phyloP scores from a whole-genome alignment of 176 grass and related monocot genomes.

The Avena insularis region DNA sequence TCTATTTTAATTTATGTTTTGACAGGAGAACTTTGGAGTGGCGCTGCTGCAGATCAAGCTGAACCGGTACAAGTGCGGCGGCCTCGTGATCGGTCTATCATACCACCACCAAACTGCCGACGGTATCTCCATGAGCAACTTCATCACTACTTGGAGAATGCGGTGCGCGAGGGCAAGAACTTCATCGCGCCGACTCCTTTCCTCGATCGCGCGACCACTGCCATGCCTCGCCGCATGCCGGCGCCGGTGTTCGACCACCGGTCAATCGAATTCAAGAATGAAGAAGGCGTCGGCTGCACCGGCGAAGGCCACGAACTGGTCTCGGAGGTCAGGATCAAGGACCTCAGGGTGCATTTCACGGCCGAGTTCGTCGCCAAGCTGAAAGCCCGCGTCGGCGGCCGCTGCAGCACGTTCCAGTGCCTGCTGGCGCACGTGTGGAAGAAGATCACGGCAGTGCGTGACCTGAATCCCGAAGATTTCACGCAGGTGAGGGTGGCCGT shows the following conservation, averaged over 20 bases:
- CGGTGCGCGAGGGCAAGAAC: background rate
- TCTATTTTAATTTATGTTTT: too few relatives aligned
- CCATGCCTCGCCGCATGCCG: background rate
- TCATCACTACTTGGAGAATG: background rate
- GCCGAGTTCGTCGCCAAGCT: background rate
- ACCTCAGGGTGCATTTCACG: background rate
- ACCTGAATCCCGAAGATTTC: background rate
- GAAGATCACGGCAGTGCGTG: background rate
- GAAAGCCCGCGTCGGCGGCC: background rate
- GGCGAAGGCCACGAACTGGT: background rate
- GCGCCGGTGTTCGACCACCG: background rate
- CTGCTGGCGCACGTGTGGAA: constrained; percentile 13
- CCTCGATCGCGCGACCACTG: background rate
- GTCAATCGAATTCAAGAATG: background rate
- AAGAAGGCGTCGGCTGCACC: background rate
- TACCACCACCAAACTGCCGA: background rate
- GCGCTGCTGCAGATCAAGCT: background rate
- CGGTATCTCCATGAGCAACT: background rate
- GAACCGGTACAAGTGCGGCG: background rate
- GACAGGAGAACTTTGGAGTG: background rate
- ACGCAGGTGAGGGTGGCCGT: constrained; percentile 3
- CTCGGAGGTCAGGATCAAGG: background rate
- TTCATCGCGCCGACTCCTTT: background rate
- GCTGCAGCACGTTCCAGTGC: constrained; percentile 9
- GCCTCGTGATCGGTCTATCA: background rate